Evolutionary conservation across 2,329 filamentous ascomycete species (phyloP).

Genomic region (Drechmeria coniospora): DNA sequence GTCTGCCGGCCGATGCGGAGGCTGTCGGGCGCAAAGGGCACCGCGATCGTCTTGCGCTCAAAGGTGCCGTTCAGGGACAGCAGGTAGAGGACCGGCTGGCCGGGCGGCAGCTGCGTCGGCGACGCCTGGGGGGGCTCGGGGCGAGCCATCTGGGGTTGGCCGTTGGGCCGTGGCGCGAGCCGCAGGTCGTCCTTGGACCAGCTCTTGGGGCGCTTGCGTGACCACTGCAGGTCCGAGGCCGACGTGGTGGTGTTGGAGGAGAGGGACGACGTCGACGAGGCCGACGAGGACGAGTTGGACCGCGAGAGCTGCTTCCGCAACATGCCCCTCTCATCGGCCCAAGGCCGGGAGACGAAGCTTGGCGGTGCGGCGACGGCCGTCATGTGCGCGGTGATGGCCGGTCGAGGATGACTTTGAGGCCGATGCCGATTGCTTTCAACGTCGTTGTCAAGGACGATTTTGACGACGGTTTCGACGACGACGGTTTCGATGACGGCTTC

Average conservation of each 20-base stretch:
- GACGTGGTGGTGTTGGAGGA: constrained; percentile 46
- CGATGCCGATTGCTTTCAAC: too few species aligned
- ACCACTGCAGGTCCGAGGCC: constrained; percentile 34
- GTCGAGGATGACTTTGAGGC: too few species aligned
- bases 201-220: constrained; percentile 21
- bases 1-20: constrained; percentile 91
- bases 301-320: constrained; percentile 78
- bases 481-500: too few species aligned
- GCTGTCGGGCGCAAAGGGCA: constrained; percentile 88
- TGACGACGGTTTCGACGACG: too few species aligned
- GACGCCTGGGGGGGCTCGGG: constrained; percentile 41
- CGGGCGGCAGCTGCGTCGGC: constrained; percentile 45
- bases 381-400: too few species aligned
- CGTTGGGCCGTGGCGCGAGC: too few species aligned
- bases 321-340: constrained; percentile 77
- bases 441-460: too few species aligned
- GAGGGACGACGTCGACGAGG: constrained; percentile 49
- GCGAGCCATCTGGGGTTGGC: constrained; percentile 23
- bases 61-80: constrained; percentile 91
- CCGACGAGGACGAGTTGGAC: constrained; percentile 80
- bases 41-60: constrained; percentile 87
- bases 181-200: constrained; percentile 17
- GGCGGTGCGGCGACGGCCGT: constrained; percentile 57
- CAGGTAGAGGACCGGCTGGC: constrained; percentile 68
- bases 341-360: too few species aligned